These are phyloP conservation scores for Globisporangium spiculum DNA, from an alignment of 352 stramenopile genomes.

Conservation along the genomic window DNA sequence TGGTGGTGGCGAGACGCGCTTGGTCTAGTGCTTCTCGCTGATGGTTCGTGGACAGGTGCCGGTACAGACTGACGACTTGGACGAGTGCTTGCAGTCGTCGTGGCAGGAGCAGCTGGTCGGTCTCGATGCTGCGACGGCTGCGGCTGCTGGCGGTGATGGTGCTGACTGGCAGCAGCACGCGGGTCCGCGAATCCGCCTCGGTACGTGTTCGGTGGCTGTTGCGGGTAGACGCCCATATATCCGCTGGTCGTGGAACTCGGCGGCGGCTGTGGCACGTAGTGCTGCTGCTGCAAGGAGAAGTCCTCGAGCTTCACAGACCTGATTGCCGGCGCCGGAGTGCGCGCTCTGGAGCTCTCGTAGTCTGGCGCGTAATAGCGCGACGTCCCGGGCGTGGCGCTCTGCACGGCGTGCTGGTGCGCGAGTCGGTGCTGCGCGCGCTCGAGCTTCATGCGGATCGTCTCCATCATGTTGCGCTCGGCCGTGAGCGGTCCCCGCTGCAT, in stretches of 20 bases:
- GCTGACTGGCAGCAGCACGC: slow-evolving; percentile 8
- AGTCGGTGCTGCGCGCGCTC: slow-evolving; percentile 57
- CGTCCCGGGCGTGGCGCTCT: slow-evolving; percentile 21
- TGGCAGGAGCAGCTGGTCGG: slow-evolving; percentile 6
- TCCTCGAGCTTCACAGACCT: slow-evolving; percentile 40
- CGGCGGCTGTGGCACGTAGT: slow-evolving; percentile 4
- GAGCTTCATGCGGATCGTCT: slow-evolving; percentile 68
- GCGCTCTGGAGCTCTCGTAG: slow-evolving; percentile 17
- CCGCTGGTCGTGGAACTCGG: slow-evolving; percentile 19
- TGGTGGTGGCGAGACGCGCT: slow-evolving; percentile 17
- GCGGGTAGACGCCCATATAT: slow-evolving; percentile 22
- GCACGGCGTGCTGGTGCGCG: slow-evolving; percentile 27
- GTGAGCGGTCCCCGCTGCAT: slow-evolving; percentile 18
- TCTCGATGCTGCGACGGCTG: slow-evolving; percentile 11
- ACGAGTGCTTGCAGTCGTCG: slow-evolving; percentile 7
- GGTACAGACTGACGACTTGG: slow-evolving; percentile 19
- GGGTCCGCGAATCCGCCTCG: neutral
- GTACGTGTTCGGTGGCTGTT: slow-evolving; percentile 8
- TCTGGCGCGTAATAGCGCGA: slow-evolving; percentile 39
- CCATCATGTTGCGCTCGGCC: slow-evolving; percentile 68
- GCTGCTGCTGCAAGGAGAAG: slow-evolving; percentile 22
- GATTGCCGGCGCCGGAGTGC: slow-evolving; percentile 21
- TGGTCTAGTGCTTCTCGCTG: slow-evolving; percentile 8
- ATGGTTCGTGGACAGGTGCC: slow-evolving; percentile 14
- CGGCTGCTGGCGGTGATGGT: slow-evolving; percentile 8